Evolutionary conservation across 2,329 filamentous ascomycete species (phyloP), one percentile per base, ranked within the genome.

Genomic region (Pseudocercospora eumusae): DNA sequence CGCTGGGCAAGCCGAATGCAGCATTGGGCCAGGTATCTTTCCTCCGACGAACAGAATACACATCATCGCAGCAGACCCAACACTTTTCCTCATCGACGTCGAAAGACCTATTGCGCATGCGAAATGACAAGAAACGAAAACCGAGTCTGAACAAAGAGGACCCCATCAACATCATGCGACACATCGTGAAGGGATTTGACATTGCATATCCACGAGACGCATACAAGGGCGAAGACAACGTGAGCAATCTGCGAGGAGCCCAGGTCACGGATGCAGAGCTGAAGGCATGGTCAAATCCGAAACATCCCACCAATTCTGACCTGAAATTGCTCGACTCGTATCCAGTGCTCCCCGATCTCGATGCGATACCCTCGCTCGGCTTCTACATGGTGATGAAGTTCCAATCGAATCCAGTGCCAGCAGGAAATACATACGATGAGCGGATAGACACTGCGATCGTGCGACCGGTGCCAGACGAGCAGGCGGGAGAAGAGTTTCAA

Each of bases 1-100:
- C 91, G 54, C 84, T 99, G 21, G 92, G 92, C 70, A 96, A 96
- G 77, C 88, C 89, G 49, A 90, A 91, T 69, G 84, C 87, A 45
- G 86, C 86, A 64, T 89, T 91, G 65, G 83, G 88, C 18, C 88
- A 89, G 66, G 92, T 96, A 58, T 96, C 92, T 66, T 99, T 99
- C 84, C 84, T 99, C 69, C 91, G 95, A 61, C 87, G 93, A 71
- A 98, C 95, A 60, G 95, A 99, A 77, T 98, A 98, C 79, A 97
- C 96, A 72, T 91, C 90, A 18, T 79, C 80, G 21, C 78, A 78
- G 57, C 74, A 75, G 10, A 75, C 68, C 64, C 75, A 79, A 15
- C 76, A 78, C 57, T 80, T 81, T 59, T 82, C 85, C 56, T 81
- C 82, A 0, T 82, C 81, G 27, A 83, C 82, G 25, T 82, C 84